Evolutionary conservation across 1,284 basidiomycete species (phyloP).

Genomic region (Tilletia caries): DNA sequence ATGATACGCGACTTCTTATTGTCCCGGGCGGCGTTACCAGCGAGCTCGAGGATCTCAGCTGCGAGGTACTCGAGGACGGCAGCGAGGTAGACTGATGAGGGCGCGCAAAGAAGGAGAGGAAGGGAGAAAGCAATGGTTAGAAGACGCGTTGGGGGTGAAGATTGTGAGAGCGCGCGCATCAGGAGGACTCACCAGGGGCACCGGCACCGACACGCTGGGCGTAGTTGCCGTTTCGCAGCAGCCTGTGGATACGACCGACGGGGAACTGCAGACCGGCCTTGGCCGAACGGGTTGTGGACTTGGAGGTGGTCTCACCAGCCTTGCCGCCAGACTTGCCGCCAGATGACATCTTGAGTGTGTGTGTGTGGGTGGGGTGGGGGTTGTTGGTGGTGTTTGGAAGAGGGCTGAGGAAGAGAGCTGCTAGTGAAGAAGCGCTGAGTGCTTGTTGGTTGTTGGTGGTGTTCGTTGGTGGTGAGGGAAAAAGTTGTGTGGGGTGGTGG

Average conservation of each 20-base stretch:
- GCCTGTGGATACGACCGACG: conserved; percentile 49
- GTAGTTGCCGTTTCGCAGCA: conserved; percentile 49
- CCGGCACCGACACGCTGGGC: conserved; percentile 49
- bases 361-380: conserved; percentile 5
- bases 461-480: not conserved
- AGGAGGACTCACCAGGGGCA: conserved; percentile 57
- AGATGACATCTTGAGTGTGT: conserved; percentile 18
- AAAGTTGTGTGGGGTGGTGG: not conserved
- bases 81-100: conserved; percentile 69
- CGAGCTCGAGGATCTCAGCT: conserved; percentile 79
- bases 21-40: conserved; percentile 67
- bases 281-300: conserved; percentile 54
- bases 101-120: conserved; percentile 28
- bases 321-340: conserved; percentile 54
- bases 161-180: too few species aligned
- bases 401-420: not conserved
- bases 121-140: not conserved
- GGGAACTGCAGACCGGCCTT: conserved; percentile 51
- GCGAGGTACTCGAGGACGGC: conserved; percentile 78
- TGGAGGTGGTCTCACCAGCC: conserved; percentile 46
- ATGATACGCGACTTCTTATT: conserved; percentile 54
- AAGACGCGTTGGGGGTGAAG: too few species aligned
- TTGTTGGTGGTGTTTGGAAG: not conserved
- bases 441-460: not conserved
- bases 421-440: not conserved